Conservation (phyloP, 306 rosid genomes). For the Cucurbita pepo region DNA sequence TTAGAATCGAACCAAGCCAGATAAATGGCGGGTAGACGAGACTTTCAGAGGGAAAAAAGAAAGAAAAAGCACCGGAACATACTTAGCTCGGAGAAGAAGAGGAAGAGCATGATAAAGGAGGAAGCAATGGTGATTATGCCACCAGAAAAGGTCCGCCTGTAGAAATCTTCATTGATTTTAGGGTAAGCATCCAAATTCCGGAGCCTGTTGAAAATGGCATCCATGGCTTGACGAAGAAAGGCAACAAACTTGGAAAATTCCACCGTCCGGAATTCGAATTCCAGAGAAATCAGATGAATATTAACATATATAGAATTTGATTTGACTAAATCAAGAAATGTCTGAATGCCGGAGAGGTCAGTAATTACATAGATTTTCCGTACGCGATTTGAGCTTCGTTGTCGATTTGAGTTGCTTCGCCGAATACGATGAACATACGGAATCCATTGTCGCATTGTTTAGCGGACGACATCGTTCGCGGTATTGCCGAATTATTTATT, state of each 20-base stretch:
- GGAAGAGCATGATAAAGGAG: conserved; percentile 51
- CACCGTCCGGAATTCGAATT: background rate
- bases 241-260: background rate
- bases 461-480: background rate
- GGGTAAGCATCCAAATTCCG: conserved; percentile 89
- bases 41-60: background rate
- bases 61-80: conserved; percentile 5
- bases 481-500: no score
- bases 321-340: conserved; percentile 2
- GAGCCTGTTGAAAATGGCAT: conserved; percentile 42
- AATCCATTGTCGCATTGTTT: background rate
- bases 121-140: conserved; percentile 72
- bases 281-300: background rate
- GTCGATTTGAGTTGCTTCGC: conserved; percentile 5
- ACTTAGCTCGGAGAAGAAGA: conserved; percentile 81
- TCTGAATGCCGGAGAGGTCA: background rate
- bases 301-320: background rate
- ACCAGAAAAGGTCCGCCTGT: conserved; percentile 71
- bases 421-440: background rate
- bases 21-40: background rate
- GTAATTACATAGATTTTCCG: background rate
- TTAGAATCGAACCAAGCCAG: background rate
- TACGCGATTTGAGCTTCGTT: background rate
- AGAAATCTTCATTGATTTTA: conserved; percentile 84
- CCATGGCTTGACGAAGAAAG: conserved; percentile 27